Conservation (phyloP, 208 protist genomes). For the Strigomonas culicis region DNA sequence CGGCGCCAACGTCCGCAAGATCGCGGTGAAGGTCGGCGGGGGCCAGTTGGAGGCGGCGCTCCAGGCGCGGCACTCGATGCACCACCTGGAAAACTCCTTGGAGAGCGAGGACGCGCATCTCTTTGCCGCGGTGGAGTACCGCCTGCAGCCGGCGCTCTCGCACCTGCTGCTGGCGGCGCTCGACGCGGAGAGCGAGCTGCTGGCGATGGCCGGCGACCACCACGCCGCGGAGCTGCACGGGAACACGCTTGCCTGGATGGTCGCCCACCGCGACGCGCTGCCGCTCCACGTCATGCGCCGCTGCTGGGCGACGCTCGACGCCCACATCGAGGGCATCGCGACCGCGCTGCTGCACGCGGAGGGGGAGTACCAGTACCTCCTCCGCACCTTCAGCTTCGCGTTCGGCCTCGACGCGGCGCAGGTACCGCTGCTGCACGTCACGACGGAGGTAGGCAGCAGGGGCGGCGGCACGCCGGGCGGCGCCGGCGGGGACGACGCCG, state of each 20-base stretch:
- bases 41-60: slow-evolving; percentile 29
- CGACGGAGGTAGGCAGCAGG: neutral
- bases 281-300: slow-evolving; percentile 26
- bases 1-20: neutral
- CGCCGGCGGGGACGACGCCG: neutral
- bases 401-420: slow-evolving; percentile 41
- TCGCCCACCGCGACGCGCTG: slow-evolving; percentile 48
- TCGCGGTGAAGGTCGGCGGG: slow-evolving; percentile 36
- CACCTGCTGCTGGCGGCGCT: slow-evolving; percentile 48
- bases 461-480: neutral
- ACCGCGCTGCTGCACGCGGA: slow-evolving; percentile 32
- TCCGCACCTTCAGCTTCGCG: slow-evolving; percentile 47
- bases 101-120: slow-evolving; percentile 29
- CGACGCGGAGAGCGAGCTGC: slow-evolving; percentile 17
- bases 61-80: slow-evolving; percentile 18
- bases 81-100: slow-evolving; percentile 10
- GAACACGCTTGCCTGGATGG: slow-evolving; percentile 52
- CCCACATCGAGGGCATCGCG: slow-evolving; percentile 50
- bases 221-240: slow-evolving; percentile 24
- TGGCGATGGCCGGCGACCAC: slow-evolving; percentile 24
- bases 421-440: slow-evolving; percentile 52
- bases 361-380: slow-evolving; percentile 58
- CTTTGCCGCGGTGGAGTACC: slow-evolving; percentile 37
- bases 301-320: slow-evolving; percentile 49
- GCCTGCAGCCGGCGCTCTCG: slow-evolving; percentile 40